Base-by-base conservation (phyloP, 2,329 filamentous ascomycete genomes). In the Aspergillus sp. region DNA sequence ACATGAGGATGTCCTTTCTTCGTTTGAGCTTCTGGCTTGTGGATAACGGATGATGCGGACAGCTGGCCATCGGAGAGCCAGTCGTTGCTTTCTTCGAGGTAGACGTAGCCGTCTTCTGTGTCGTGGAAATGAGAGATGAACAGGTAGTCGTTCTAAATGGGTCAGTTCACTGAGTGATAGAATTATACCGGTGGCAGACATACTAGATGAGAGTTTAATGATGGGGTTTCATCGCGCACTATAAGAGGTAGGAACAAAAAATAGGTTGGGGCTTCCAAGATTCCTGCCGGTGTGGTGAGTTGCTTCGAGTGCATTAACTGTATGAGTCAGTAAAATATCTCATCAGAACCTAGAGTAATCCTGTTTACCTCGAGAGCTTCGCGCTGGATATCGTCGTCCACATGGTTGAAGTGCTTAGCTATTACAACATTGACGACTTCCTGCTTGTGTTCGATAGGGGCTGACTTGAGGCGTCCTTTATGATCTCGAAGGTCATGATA, bases 91-190 rank as follows among this genome's bases (percentile, higher is more conserved):
- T 91, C 88, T 61, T 96, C 90, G 0, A 94, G 75, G 64, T 95
- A 90, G 4, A 87, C 83, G 63, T 92, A 89, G 0, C 89, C 91
- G 72, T 94, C 87, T 1, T 83, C 80, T 4, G 85, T 81, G 59
- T 89, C 84, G 70, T 98, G 92, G 79, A 88, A 91, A 74, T 98
- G 93, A 0, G 91, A 94, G 60, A 98, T 88, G 72, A 92, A 91
- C 66, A 98, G 89, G 65, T 91, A 87, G 61, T 98, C 92, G 69
- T 92, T 96, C 75, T 82, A 48, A 13, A 30, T 9, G 21, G 7
- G 19, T 57, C 32, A 60, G 62, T 47, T 8, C 9, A 9, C 2
- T 28, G 9, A 9, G 7, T 12, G 2, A 17, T 8, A 7, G 12
- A 5, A 5, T 2, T 12, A 5, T 17, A 10, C 15, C 21, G 4